Base-by-base conservation (phyloP, 768 basidiomycete species). In the Lentinula raphanica region DNA sequence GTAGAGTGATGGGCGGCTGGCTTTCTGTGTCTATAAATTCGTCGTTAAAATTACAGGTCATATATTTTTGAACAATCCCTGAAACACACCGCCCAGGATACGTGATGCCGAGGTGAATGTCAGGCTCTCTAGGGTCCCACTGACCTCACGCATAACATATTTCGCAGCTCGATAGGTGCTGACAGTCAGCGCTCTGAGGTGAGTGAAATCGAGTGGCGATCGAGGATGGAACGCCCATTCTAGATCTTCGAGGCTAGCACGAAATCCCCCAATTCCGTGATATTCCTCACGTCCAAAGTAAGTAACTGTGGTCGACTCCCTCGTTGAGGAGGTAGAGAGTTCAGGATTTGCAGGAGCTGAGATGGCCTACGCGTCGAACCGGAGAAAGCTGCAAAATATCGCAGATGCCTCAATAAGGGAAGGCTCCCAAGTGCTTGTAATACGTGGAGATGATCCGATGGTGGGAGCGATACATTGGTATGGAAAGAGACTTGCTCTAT, bases 171-270 rank as follows among this genome's bases (percentile, higher is more conserved):
- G 51, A 19, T 53, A 53, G 21, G 51, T 53, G 15, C 51, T 53
- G 21, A 53, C 51, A 21, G 17, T 53, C 23, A 53, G 36, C 51
- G 35, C 23, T 27, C 36, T 53, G 51, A 53, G 51, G 0, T 36
- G 51, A 11, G 51, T 53, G 21, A 53, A 32, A 23, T 53, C 51
- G 17, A 53, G 32, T 53, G 51, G 51, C 6, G 51, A 53, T 11
- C 51, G 51, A 12, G 51, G 51, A 39, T 53, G 51, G n/a, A 53
- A 53, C 36, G 51, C 23, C 51, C 51, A 53, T 11, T 53, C 51
- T 23, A 53, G 23, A 39, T 53, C 51, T 15, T 53, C 51, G 3
- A 53, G 36, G 35, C 51, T 53, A 6, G 51, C 35, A 39, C 51
- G 51, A 17, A 53, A 53, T 36, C 36, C 28, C 51, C 51, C 12